phyloP scores from a whole-genome alignment of 306 rosid species.

The Acacia melanoxylon region DNA sequence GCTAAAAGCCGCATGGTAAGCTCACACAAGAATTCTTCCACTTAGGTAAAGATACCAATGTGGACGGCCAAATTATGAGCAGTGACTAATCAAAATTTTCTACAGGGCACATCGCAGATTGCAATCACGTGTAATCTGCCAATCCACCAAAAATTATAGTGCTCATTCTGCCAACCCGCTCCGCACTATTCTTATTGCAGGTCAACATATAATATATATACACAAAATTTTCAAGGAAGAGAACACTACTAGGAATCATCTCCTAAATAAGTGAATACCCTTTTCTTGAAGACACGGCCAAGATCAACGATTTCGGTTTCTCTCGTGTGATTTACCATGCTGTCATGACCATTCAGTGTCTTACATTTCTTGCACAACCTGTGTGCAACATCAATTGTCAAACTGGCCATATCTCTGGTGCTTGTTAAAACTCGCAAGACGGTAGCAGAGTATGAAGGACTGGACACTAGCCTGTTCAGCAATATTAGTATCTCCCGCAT shows the following conservation, averaged over 20 bases:
- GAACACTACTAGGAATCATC: slow-evolving; percentile 31
- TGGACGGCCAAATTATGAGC: background rate
- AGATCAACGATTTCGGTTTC: slow-evolving; percentile 72
- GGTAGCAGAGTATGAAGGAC: slow-evolving; percentile 57
- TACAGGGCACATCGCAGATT: slow-evolving; percentile 16
- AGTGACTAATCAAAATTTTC: slow-evolving; percentile 15
- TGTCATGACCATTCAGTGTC: slow-evolving; percentile 34
- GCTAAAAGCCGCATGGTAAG: background rate
- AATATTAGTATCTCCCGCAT: slow-evolving; percentile 83
- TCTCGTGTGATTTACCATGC: slow-evolving; percentile 48
- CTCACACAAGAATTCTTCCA: background rate
- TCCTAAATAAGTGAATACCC: slow-evolving; percentile 67
- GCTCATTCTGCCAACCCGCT: slow-evolving; percentile 25
- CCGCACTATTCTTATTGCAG: background rate
- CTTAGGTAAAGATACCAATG: background rate
- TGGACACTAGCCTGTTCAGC: slow-evolving; percentile 81
- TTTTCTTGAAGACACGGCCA: slow-evolving; percentile 65
- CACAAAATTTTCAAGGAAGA: slow-evolving; percentile 17
- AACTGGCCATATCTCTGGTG: slow-evolving; percentile 71
- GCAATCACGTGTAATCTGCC: slow-evolving; percentile 7
- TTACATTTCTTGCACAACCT: slow-evolving; percentile 59
- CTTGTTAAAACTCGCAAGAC: slow-evolving; percentile 52
- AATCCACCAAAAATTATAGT: slow-evolving; percentile 5
- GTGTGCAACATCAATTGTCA: slow-evolving; percentile 66
- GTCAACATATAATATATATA: slow-evolving; percentile 1